Conservation (phyloP, 2,329 filamentous ascomycete species). For the Claviceps spartinae region DNA sequence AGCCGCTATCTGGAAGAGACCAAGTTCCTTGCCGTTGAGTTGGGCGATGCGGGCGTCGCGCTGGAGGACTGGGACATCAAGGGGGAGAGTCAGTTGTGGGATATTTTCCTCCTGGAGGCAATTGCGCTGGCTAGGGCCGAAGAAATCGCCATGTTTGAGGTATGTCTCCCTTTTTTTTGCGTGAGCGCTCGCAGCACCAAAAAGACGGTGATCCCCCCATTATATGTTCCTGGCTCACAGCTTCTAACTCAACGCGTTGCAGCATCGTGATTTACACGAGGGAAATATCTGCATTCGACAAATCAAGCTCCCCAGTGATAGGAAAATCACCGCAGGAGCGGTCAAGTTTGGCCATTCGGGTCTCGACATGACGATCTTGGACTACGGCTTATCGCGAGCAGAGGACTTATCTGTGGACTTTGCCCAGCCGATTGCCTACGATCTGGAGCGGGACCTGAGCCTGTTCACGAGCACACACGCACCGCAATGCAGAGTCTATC, state of each 20-base stretch:
- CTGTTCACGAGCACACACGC: conserved; percentile 49
- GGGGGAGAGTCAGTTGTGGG: conserved; percentile 42
- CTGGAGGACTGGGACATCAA: conserved; percentile 43
- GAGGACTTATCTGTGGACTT: conserved; percentile 26
- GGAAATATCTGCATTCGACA: conserved; percentile 48
- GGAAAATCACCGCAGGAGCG: conserved; percentile 13
- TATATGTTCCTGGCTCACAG: neutral
- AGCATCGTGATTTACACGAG: conserved; percentile 54
- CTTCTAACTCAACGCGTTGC: conserved; percentile 5
- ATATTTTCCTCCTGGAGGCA: conserved; percentile 46
- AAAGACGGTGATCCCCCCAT: neutral
- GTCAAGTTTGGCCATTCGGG: conserved; percentile 44
- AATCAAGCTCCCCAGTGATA: conserved; percentile 20
- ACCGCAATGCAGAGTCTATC: conserved; percentile 46
- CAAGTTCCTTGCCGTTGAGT: conserved; percentile 46
- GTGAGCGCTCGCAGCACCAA: neutral
- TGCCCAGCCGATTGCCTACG: conserved; percentile 34
- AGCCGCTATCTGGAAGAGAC: conserved; percentile 45
- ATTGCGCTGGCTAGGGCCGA: conserved; percentile 48
- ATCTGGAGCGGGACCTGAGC: conserved; percentile 45
- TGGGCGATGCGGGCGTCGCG: conserved; percentile 48
- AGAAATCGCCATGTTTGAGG: conserved; percentile 45
- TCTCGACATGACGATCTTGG: conserved; percentile 49
- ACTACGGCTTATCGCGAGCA: conserved; percentile 51
- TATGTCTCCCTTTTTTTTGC: conserved; percentile 15